phyloP scores from a whole-genome alignment of 345 rosid genomes.

The Anacardium occidentale region DNA sequence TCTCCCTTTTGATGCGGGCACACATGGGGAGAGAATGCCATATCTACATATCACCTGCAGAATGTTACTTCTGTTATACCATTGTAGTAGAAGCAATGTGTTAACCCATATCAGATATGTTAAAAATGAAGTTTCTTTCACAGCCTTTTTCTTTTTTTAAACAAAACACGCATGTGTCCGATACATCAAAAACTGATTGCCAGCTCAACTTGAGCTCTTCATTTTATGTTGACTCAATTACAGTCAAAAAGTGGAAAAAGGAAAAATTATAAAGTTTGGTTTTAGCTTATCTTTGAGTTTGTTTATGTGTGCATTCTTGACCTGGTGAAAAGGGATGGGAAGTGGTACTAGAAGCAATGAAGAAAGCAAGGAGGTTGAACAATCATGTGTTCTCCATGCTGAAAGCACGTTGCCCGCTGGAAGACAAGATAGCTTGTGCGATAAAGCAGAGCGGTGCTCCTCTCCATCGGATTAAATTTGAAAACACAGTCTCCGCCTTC shows the following conservation, averaged over 20 bases:
- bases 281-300: background rate
- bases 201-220: background rate
- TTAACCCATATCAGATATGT: background rate
- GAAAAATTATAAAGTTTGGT: background rate
- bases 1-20: background rate
- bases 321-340: conserved; percentile 77
- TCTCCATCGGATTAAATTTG: conserved; percentile 79
- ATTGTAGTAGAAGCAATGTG: background rate
- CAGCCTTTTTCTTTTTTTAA: too few species aligned
- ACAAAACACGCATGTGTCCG: background rate
- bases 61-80: background rate
- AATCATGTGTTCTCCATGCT: conserved; percentile 98
- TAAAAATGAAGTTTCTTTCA: background rate
- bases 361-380: conserved; percentile 92
- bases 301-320: background rate
- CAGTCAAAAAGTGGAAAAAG: background rate
- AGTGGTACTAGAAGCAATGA: conserved; percentile 82
- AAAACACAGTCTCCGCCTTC: conserved; percentile 96
- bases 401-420: conserved; percentile 95
- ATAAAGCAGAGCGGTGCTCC: conserved; percentile 98
- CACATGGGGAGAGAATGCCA: too few species aligned
- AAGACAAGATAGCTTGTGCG: conserved; percentile 94
- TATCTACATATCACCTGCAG: background rate
- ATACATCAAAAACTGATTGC: background rate
- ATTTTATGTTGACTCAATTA: background rate